These are phyloP conservation scores for Taxawa tesnikishii DNA, from an alignment of 2,329 filamentous ascomycete genomes.

Conservation along the genomic window DNA sequence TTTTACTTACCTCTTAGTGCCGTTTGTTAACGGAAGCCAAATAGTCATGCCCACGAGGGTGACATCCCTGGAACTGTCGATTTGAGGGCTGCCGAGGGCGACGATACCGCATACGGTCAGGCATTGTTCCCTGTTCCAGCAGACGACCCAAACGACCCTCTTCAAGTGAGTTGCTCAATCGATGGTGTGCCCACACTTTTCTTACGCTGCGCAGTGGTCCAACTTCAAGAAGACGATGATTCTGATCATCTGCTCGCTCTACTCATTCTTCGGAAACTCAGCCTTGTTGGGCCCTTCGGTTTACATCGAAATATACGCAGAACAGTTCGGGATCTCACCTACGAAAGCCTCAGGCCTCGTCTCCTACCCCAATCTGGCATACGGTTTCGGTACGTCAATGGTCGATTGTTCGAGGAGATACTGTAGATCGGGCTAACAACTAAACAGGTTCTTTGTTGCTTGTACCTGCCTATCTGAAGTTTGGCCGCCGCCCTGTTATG, in stretches of 20 bases:
- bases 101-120: conserved; percentile 48
- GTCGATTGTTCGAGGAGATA: background rate
- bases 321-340: conserved; percentile 39
- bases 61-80: conserved; percentile 46
- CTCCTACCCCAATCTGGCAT: conserved; percentile 48
- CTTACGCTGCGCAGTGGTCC: conserved; percentile 33
- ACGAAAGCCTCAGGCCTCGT: conserved; percentile 43
- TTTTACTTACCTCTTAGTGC: too few relatives aligned
- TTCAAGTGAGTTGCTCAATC: conserved; percentile 24
- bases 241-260: conserved; percentile 39
- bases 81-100: conserved; percentile 40
- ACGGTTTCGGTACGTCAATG: conserved; percentile 37
- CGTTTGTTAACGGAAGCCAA: too few relatives aligned
- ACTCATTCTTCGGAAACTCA: conserved; percentile 48
- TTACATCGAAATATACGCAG: conserved; percentile 43
- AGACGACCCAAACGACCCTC: conserved; percentile 48
- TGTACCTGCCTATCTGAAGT: conserved; percentile 45
- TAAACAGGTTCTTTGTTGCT: conserved; percentile 37
- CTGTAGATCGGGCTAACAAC: background rate
- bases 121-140: conserved; percentile 49
- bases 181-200: too few relatives aligned
- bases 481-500: conserved; percentile 31
- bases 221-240: conserved; percentile 45
- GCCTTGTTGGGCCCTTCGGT: conserved; percentile 45
- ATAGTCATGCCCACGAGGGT: conserved; percentile 43